These are phyloP conservation scores for Amanita fuliginea DNA, from an alignment of 768 basidiomycete species.

Conservation along the genomic window DNA sequence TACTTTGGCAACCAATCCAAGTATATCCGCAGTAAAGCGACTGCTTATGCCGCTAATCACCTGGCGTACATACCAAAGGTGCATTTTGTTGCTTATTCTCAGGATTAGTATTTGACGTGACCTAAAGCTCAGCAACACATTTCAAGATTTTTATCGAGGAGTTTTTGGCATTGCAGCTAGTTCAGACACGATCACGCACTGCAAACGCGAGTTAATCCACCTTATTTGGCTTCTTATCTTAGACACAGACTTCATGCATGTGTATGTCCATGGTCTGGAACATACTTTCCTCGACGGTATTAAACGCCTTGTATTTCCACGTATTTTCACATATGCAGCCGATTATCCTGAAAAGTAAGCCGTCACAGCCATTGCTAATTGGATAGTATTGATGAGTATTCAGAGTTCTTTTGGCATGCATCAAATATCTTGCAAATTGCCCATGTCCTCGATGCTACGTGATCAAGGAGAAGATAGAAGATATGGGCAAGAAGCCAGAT, in stretches of 20 bases:
- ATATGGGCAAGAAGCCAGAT: constrained; percentile 18
- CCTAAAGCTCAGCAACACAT: too few species aligned
- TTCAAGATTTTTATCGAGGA: too few species aligned
- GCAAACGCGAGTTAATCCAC: too few species aligned
- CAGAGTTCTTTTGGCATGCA: constrained; percentile 19
- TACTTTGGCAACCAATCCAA: constrained; percentile 31
- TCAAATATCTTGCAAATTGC: constrained; percentile 23
- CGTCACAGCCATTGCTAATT: too few species aligned
- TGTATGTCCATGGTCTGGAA: constrained; percentile 21
- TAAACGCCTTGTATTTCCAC: constrained; percentile 18
- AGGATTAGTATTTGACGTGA: too few species aligned
- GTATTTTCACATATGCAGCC: constrained; percentile 23
- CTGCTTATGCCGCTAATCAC: background rate
- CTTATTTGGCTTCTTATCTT: too few species aligned
- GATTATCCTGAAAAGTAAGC: constrained; percentile 30
- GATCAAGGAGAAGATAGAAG: constrained; percentile 14
- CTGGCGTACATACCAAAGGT: background rate
- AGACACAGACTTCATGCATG: constrained; percentile 21
- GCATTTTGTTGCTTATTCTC: too few species aligned
- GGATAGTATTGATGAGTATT: background rate
- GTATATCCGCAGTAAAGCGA: constrained; percentile 14
- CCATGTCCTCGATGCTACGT: constrained; percentile 25
- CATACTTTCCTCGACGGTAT: constrained; percentile 20
- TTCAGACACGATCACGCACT: too few species aligned
- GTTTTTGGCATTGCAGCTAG: too few species aligned